A percentile compares a stretch with the other conserved stretches of the same genome.
These are phyloP conservation scores for Tetratostichococcus sp. DNA, from an alignment of 139 green algal genomes.

Conservation along the genomic window DNA sequence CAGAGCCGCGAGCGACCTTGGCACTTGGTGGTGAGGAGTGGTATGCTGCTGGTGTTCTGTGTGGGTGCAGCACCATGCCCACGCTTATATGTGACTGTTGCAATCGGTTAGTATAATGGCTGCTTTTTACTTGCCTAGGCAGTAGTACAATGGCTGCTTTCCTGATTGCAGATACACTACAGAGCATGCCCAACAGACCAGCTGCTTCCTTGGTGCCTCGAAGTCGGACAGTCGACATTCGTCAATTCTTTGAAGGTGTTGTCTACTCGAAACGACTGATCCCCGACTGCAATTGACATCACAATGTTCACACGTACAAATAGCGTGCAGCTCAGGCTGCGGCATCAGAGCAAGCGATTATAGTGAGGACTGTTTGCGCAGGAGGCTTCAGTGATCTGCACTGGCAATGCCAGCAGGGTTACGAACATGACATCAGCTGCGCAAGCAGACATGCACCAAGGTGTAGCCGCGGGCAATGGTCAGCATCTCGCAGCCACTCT, in stretches of 20 bases:
- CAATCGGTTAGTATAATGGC: too few relatives aligned
- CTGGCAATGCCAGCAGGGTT: conserved; percentile 31
- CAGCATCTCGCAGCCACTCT: not conserved
- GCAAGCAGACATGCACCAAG: conserved; percentile 23
- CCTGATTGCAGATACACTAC: conserved; percentile 44
- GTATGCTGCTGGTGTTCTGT: too few relatives aligned
- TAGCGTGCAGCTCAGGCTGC: too few relatives aligned
- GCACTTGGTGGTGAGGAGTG: conserved; percentile 15
- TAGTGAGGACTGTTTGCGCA: conserved; percentile 14
- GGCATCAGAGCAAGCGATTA: too few relatives aligned
- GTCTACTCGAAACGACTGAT: too few relatives aligned
- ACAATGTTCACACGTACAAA: too few relatives aligned
- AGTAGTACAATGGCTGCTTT: too few relatives aligned
- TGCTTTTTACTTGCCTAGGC: too few relatives aligned
- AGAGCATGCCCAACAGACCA: conserved; percentile 16
- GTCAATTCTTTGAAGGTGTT: conserved; percentile 54
- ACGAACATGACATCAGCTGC: conserved; percentile 49
- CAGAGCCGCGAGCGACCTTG: conserved; percentile 17
- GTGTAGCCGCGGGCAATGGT: not conserved
- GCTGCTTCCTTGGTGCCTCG: conserved; percentile 29
- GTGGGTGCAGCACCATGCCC: too few relatives aligned
- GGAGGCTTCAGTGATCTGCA: conserved; percentile 48
- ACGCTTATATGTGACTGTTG: too few relatives aligned
- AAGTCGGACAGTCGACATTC: conserved; percentile 26
- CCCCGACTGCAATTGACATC: too few relatives aligned